Evolutionary conservation across 2,329 filamentous ascomycete species (phyloP).

Genomic region (Eutypa lata): DNA sequence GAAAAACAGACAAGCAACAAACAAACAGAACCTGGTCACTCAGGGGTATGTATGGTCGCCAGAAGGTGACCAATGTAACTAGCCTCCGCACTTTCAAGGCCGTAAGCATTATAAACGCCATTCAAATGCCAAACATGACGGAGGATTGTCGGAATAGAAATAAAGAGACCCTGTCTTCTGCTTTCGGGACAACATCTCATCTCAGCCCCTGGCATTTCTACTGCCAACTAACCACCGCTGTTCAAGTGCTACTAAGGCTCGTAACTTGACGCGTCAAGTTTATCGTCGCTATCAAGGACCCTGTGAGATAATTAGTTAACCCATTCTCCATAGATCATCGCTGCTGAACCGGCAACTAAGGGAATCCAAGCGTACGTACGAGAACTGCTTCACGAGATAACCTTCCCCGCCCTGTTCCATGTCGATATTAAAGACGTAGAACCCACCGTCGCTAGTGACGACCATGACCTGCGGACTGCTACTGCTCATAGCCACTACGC

Average conservation of each 20-base stretch:
- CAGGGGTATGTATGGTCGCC: neutral
- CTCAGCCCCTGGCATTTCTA: too few relatives aligned
- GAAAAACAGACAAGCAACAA: neutral
- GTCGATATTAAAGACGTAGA: conserved; percentile 94
- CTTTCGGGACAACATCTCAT: too few relatives aligned
- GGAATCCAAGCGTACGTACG: conserved; percentile 57
- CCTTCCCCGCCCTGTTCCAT: conserved; percentile 93
- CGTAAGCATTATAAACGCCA: neutral
- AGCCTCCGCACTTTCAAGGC: neutral
- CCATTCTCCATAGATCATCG: conserved; percentile 3
- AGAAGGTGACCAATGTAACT: neutral
- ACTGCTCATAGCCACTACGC: conserved; percentile 96
- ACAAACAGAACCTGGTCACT: neutral
- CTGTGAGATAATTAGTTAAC: conserved; percentile 26
- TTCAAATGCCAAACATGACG: neutral
- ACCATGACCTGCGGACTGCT: conserved; percentile 97
- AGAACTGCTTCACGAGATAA: conserved; percentile 85
- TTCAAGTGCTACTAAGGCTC: conserved; percentile 26
- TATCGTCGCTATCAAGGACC: conserved; percentile 54
- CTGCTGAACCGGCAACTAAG: neutral
- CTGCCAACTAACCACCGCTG: too few relatives aligned
- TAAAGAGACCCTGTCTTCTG: too few relatives aligned
- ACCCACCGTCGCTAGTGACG: conserved; percentile 91
- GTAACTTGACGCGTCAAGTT: conserved; percentile 47
- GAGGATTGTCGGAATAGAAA: too few relatives aligned